These are phyloP conservation scores for Edaphochlamys debaryana DNA, from an alignment of 139 green algal species.

Conservation along the genomic window DNA sequence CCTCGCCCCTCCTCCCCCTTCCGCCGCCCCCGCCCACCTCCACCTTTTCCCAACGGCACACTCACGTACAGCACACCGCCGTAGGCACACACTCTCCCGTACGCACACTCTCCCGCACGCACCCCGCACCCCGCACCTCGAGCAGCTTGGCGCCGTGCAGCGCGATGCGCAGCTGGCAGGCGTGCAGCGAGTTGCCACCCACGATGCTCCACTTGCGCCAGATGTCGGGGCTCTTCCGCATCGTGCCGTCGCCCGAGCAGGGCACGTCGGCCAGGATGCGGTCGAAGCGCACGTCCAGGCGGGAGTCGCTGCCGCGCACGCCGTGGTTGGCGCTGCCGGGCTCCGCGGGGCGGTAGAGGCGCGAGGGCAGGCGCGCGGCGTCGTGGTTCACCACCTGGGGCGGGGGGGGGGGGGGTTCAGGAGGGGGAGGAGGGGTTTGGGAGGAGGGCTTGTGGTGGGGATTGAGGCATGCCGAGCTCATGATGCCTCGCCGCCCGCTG, in stretches of 20 bases:
- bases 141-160: constrained; percentile 86
- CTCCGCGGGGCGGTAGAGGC: constrained; percentile 4
- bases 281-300: constrained; percentile 73
- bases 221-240: constrained; percentile 98
- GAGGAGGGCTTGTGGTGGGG: constrained; percentile 53
- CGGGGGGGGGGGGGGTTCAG: too few species aligned
- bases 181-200: constrained; percentile 92
- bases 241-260: constrained; percentile 96
- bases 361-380: constrained; percentile 83
- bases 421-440: too few species aligned
- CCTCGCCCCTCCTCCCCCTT: neutral
- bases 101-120: neutral
- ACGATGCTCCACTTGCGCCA: constrained; percentile 87
- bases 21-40: neutral
- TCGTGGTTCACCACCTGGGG: constrained; percentile 81
- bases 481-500: too few species aligned
- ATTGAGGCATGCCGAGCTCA: constrained; percentile 92
- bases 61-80: neutral
- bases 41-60: too few species aligned
- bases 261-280: constrained; percentile 97
- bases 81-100: neutral
- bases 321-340: neutral
- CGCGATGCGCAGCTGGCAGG: constrained; percentile 91
- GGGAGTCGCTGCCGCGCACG: too few species aligned
- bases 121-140: constrained; percentile 53